A percentile compares a stretch with the other conserved stretches of the same genome.
phyloP scores from a whole-genome alignment of 352 stramenopile genomes.

The Globisporangium nodosum region DNA sequence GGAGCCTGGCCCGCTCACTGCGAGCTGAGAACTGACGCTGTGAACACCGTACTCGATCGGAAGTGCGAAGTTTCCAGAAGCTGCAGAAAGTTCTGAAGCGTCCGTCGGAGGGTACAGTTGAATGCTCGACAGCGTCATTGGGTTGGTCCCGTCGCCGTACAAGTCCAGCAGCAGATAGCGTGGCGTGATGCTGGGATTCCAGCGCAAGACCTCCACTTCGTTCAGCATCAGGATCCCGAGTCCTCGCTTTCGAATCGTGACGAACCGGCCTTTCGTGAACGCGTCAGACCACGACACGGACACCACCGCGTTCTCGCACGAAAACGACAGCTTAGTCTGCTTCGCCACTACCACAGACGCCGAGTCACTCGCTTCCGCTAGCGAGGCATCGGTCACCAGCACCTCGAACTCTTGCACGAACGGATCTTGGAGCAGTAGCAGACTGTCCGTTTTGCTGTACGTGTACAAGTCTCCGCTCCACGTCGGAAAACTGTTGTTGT shows the following conservation, averaged over 20 bases:
- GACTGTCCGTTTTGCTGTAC: conserved; percentile 26
- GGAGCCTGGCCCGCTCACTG: conserved; percentile 29
- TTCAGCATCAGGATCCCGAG: conserved; percentile 51
- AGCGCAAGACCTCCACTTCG: conserved; percentile 54
- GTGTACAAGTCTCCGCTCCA: conserved; percentile 42
- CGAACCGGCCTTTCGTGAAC: conserved; percentile 40
- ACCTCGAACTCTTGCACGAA: conserved; percentile 56
- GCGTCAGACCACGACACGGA: conserved; percentile 31
- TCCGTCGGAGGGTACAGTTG: conserved; percentile 44
- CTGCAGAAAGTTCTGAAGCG: conserved; percentile 4
- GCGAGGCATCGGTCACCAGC: conserved; percentile 22
- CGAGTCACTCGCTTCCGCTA: conserved; percentile 14
- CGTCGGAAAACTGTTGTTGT: conserved; percentile 9
- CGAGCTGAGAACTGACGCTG: conserved; percentile 52
- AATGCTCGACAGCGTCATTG: conserved; percentile 36
- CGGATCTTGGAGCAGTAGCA: conserved; percentile 38
- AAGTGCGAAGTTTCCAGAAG: conserved; percentile 13
- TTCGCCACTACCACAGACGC: conserved; percentile 10
- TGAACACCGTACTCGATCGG: conserved; percentile 56
- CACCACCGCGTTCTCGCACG: conserved; percentile 29
- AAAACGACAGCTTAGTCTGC: conserved; percentile 38
- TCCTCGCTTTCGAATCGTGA: conserved; percentile 37
- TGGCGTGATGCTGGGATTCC: conserved; percentile 45
- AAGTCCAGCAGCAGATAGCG: conserved; percentile 49
- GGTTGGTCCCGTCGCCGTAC: conserved; percentile 25